These are phyloP conservation scores for Epichloe brachyelytri DNA, from an alignment of 2,329 filamentous ascomycete species.

Conservation along the genomic window DNA sequence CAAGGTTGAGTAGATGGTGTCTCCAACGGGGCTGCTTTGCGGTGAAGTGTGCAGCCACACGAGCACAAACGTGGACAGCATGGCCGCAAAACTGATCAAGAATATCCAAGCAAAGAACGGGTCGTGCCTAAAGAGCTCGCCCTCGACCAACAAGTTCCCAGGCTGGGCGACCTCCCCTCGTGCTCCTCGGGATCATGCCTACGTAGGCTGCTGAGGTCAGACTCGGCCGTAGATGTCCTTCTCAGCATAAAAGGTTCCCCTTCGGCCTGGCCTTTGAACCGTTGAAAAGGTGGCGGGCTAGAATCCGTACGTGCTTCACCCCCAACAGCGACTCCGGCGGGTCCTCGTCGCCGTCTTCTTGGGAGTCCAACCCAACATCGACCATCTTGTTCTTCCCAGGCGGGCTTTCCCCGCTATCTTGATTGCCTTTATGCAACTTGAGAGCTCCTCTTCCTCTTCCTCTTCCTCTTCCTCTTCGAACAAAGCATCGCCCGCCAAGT, in stretches of 20 bases:
- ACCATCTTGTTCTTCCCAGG: slow-evolving; percentile 57
- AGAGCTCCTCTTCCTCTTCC: slow-evolving; percentile 31
- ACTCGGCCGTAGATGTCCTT: slow-evolving; percentile 31
- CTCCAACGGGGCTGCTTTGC: slow-evolving; percentile 61
- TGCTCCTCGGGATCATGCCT: slow-evolving; percentile 26
- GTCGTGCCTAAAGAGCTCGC: slow-evolving; percentile 70
- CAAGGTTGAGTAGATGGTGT: slow-evolving; percentile 87
- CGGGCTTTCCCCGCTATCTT: slow-evolving; percentile 16
- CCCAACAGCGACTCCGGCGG: slow-evolving; percentile 47
- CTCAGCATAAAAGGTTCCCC: slow-evolving; percentile 29
- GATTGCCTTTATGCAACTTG: slow-evolving; percentile 18
- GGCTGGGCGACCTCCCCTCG: slow-evolving; percentile 18
- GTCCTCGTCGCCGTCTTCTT: slow-evolving; percentile 41
- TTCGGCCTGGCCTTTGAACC: slow-evolving; percentile 33
- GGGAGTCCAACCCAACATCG: slow-evolving; percentile 70
- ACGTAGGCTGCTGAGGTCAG: slow-evolving; percentile 29
- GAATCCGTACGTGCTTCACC: slow-evolving; percentile 38
- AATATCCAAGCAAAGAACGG: slow-evolving; percentile 87
- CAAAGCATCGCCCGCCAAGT: slow-evolving; percentile 17
- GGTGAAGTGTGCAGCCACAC: slow-evolving; percentile 80
- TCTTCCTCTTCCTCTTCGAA: slow-evolving; percentile 33
- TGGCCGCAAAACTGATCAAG: slow-evolving; percentile 66
- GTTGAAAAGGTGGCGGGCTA: slow-evolving; percentile 49
- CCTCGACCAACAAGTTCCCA: slow-evolving; percentile 42
- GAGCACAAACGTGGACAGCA: slow-evolving; percentile 80